phyloP scores from a whole-genome alignment of 306 rosid species.

The Gastrolobium bilobum region DNA sequence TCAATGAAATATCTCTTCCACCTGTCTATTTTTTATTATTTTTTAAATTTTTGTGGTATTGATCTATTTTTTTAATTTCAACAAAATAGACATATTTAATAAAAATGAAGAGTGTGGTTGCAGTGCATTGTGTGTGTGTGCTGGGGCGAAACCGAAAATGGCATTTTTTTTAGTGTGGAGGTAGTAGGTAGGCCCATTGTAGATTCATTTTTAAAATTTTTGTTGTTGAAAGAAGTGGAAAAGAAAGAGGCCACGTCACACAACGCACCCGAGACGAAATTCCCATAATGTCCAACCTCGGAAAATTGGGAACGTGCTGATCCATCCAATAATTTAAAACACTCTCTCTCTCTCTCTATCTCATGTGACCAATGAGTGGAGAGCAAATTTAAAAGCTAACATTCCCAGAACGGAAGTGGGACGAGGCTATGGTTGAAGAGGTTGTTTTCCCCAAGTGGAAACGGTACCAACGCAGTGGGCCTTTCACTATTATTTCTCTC shows the following conservation, averaged over 20 bases:
- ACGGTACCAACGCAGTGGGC: conserved; percentile 62
- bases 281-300: conserved; percentile 43
- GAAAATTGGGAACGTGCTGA: conserved; percentile 26
- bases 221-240: not conserved
- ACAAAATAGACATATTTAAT: not conserved
- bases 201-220: not conserved
- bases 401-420: conserved; percentile 82
- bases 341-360: not conserved
- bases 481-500: conserved; percentile 35
- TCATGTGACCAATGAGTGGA: conserved; percentile 34
- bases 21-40: not conserved
- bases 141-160: not conserved
- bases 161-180: not conserved
- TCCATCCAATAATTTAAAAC: not conserved
- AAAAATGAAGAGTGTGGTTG: not conserved
- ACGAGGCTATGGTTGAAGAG: conserved; percentile 61
- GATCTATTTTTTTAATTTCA: too few relatives aligned
- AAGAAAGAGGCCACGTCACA: conserved; percentile 52
- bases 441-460: conserved; percentile 65
- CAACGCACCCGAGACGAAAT: conserved; percentile 44
- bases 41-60: too few relatives aligned
- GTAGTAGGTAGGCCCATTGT: not conserved
- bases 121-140: not conserved
- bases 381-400: conserved; percentile 46
- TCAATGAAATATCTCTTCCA: not conserved